Conservation (phyloP, 768 basidiomycete genomes). For the Cystofilobasidium capitatum region DNA sequence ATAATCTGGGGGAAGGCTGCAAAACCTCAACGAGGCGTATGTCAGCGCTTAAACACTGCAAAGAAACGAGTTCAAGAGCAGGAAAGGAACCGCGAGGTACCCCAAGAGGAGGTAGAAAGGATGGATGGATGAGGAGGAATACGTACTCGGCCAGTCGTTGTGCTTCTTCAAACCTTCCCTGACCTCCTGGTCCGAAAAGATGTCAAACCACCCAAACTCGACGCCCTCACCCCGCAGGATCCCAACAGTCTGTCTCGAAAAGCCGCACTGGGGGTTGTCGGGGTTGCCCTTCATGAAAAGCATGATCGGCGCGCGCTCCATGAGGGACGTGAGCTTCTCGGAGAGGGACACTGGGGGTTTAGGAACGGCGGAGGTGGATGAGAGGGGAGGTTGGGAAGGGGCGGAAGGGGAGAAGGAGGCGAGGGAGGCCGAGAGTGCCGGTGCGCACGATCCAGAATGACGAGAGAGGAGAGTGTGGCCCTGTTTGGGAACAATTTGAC, state of each 20-base stretch:
- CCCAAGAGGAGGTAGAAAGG: background rate
- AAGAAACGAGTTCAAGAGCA: background rate
- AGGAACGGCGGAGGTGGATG: conserved; percentile 21
- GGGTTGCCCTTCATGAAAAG: conserved; percentile 98
- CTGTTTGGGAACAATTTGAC: conserved; percentile 44
- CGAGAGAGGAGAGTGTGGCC: conserved; percentile 76
- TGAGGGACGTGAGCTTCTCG: conserved; percentile 55
- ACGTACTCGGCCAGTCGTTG: conserved; percentile 70
- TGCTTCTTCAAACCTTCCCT: conserved; percentile 70
- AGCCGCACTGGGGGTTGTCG: conserved; percentile 77
- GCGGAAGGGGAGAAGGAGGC: conserved; percentile 33
- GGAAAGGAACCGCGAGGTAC: background rate
- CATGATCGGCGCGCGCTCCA: conserved; percentile 67
- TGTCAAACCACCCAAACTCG: conserved; percentile 69
- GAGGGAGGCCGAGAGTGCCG: conserved; percentile 53
- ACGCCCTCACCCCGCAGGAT: conserved; percentile 58
- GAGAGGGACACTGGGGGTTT: conserved; percentile 48
- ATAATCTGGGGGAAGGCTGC: conserved; percentile 67
- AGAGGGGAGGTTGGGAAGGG: conserved; percentile 27
- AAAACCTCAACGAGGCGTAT: background rate
- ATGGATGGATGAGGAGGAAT: background rate
- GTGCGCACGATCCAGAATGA: conserved; percentile 70
- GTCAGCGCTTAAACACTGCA: background rate
- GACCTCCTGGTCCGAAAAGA: conserved; percentile 68
- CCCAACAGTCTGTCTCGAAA: conserved; percentile 65